Percentiles rank a stretch among this genome's conserved stretches.
These are phyloP conservation scores for Teratosphaeria pseudoeucalypti DNA, from an alignment of 2,329 filamentous ascomycete genomes.

Conservation along the genomic window DNA sequence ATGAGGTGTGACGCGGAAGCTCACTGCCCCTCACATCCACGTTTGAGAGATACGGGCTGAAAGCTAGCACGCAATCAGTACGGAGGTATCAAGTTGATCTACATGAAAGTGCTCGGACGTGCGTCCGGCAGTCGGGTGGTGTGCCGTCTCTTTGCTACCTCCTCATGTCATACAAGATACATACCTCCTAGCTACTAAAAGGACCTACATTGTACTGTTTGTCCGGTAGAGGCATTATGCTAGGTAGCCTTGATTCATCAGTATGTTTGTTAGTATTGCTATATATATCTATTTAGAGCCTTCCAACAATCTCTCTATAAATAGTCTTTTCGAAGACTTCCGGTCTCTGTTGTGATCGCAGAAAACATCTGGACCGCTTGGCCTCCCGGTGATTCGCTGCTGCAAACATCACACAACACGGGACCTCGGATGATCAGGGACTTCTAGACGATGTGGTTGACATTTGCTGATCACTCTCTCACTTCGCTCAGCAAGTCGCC, in stretches of 20 bases:
- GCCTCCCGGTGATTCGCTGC: not conserved
- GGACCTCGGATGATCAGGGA: not conserved
- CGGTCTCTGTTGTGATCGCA: not conserved
- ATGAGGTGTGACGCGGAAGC: not conserved
- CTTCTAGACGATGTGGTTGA: not conserved
- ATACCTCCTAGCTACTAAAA: too few relatives aligned
- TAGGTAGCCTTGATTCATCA: too few relatives aligned
- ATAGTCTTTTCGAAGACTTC: not conserved
- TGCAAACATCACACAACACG: not conserved
- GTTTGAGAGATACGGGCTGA: not conserved
- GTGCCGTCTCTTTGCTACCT: not conserved
- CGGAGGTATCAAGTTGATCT: not conserved
- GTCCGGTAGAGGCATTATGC: too few relatives aligned
- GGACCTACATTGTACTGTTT: too few relatives aligned
- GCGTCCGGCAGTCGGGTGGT: slow-evolving; percentile 45
- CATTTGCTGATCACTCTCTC: not conserved
- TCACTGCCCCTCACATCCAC: not conserved
- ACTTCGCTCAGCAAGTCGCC: not conserved
- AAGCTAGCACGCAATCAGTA: not conserved
- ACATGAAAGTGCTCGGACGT: not conserved
- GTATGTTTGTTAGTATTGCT: too few relatives aligned
- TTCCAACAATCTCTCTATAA: not conserved
- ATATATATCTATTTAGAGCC: not conserved
- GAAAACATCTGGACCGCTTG: too few relatives aligned
- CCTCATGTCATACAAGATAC: too few relatives aligned